phyloP scores from a whole-genome alignment of 106 monocot genomes.

The Acanthochlamys bracteata region DNA sequence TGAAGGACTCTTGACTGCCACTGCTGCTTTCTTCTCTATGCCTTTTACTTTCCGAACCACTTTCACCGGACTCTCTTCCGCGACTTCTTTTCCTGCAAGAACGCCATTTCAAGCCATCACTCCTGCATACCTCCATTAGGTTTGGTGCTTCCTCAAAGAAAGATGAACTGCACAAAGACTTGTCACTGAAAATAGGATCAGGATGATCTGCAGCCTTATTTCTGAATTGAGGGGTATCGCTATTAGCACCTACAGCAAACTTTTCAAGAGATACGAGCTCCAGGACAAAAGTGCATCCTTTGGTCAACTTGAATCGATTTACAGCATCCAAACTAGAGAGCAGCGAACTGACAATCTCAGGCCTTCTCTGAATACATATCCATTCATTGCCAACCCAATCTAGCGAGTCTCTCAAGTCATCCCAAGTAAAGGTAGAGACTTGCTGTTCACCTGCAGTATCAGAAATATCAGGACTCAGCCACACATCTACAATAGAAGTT shows the following conservation, averaged over 20 bases:
- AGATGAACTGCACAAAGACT: too few species aligned
- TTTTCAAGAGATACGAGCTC: neutral
- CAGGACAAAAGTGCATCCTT: neutral
- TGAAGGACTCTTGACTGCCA: conserved; percentile 3
- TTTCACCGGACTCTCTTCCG: neutral
- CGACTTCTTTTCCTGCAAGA: conserved; percentile 24
- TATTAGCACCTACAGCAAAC: neutral
- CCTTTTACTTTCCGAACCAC: conserved; percentile 1
- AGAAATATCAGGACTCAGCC: neutral
- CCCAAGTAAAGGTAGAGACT: conserved; percentile 20
- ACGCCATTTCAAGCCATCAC: conserved; percentile 24
- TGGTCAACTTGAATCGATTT: neutral
- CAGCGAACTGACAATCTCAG: conserved; percentile 22
- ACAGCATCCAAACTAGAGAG: conserved; percentile 8
- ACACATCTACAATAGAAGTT: too few species aligned
- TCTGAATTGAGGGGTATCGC: neutral
- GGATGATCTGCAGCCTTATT: conserved; percentile 1
- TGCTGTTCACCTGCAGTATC: conserved; percentile 36
- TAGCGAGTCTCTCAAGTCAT: conserved; percentile 36
- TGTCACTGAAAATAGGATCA: too few species aligned
- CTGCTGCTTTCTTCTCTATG: conserved; percentile 5
- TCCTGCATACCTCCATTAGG: too few species aligned
- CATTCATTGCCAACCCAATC: conserved; percentile 44
- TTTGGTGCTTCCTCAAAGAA: too few species aligned
- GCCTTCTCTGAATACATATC: conserved; percentile 26